Base-by-base conservation (phyloP, 805 yeast species). In the Starmerella etchellsii region DNA sequence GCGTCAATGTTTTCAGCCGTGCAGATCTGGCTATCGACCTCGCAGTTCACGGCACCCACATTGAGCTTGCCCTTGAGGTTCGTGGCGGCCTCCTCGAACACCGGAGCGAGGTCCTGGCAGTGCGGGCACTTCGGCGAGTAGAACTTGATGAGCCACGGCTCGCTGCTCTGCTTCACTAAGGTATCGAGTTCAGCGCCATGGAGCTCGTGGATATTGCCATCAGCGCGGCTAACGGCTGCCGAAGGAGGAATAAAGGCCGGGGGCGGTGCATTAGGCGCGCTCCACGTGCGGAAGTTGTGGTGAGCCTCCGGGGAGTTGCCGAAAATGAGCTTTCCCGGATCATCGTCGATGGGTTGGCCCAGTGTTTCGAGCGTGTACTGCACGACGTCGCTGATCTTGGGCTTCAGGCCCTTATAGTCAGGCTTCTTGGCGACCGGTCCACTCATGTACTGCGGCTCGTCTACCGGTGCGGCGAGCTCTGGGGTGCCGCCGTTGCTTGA, bases 21-120 rank as follows among this genome's bases (percentile, higher is more conserved):
- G 49, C 70, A 65, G 10, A 61, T 47, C 22, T 49, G 41, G 16
- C 43, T 31, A 32, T 62, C 51, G 26, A 40, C 51, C 34, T 60
- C 62, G 40, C 70, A 65, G 49, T 65, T 59, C 31, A 65, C 61
- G 26, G 61, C 64, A 14, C 64, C 70, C 14, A 65, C 54, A 39
- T 64, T 62, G 35, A 65, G 47, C 36, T 45, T 36, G 25, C 62
- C 60, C 40, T 53, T 47, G 41, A 54, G 46, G 31, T 46, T 35
- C 13, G 39, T 37, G 8, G 69, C 67, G 35, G 61, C 49, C 39
- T 57, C 51, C 14, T 42, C 47, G 66, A 66, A 66, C 14, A 57
- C 60, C 5, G 62, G 59, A 8, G 53, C 59, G 56, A 65, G 21
- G 7, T 49, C 51, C 15, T 40, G 44, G 47, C 68, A 66, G 49